Percentiles rank a stretch among this genome's conserved stretches.
Evolutionary conservation across 2,329 filamentous ascomycete genomes (phyloP).

Genomic region (Trichoderma guizhouense): DNA sequence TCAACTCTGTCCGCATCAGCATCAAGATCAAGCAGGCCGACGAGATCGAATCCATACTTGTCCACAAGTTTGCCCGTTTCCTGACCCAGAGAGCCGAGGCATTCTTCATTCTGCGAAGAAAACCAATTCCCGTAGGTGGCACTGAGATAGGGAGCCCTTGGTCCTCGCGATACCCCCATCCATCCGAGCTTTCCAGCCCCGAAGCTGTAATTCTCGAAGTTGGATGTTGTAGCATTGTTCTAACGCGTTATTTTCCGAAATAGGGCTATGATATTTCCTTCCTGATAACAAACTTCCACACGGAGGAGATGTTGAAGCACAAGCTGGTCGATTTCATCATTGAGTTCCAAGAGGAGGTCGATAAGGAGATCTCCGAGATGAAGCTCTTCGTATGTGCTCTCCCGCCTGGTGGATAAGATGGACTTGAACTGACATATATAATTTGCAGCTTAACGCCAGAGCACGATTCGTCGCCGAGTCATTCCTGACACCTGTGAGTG

Average conservation of each 20-base stretch:
- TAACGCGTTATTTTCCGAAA: neutral
- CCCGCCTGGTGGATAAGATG: neutral
- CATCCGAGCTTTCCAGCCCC: neutral
- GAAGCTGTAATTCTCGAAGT: neutral
- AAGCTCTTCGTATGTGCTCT: conserved; percentile 87
- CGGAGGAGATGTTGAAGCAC: conserved; percentile 97
- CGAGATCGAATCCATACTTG: conserved; percentile 96
- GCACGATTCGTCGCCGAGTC: conserved; percentile 98
- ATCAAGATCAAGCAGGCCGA: conserved; percentile 99
- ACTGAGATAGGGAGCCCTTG: neutral
- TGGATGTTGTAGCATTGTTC: neutral
- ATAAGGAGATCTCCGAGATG: conserved; percentile 99
- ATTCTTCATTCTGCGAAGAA: conserved; percentile 93
- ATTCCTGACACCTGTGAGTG: conserved; percentile 82
- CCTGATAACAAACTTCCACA: conserved; percentile 97
- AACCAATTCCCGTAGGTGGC: conserved; percentile 80
- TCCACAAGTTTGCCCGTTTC: conserved; percentile 98
- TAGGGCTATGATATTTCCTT: conserved; percentile 98
- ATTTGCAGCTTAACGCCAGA: conserved; percentile 78
- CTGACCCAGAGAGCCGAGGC: conserved; percentile 91
- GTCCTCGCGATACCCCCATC: neutral
- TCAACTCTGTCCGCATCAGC: conserved; percentile 95
- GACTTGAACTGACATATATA: neutral
- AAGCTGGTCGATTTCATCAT: conserved; percentile 85
- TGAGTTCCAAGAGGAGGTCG: conserved; percentile 99